Evolutionary conservation across 108 stramenopile species (phyloP).

Genomic region (Pseudonitzschia delicatissima): DNA sequence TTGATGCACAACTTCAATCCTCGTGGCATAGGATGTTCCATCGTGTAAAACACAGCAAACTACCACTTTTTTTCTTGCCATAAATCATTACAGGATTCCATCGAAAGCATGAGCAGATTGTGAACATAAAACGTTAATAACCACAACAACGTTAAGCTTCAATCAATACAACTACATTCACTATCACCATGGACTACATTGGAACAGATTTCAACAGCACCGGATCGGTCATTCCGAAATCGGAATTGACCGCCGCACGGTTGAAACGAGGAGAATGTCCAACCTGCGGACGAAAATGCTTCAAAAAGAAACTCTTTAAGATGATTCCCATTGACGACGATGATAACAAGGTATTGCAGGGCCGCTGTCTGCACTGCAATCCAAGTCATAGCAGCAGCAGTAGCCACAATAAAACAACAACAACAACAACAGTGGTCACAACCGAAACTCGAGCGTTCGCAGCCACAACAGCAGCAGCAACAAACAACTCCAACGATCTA

Average conservation of each 20-base stretch:
- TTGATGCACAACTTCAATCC: too few relatives aligned
- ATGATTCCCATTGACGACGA: conserved; percentile 55
- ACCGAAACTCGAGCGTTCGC: neutral
- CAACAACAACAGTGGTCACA: conserved; percentile 1
- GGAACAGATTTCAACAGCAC: conserved; percentile 64
- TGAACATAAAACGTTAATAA: too few relatives aligned
- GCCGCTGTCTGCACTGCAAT: conserved; percentile 64
- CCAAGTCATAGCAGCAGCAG: conserved; percentile 17
- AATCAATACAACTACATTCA: neutral
- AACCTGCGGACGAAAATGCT: conserved; percentile 69
- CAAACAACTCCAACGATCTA: neutral
- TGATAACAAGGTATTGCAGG: conserved; percentile 55
- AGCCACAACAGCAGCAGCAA: conserved; percentile 6
- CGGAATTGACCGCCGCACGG: conserved; percentile 51
- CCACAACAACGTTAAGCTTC: neutral
- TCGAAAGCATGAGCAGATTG: too few relatives aligned
- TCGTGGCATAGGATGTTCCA: too few relatives aligned
- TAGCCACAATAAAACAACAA: neutral
- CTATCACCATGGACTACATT: conserved; percentile 47
- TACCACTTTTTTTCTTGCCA: too few relatives aligned
- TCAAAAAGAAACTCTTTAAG: conserved; percentile 72
- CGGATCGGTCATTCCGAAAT: conserved; percentile 61
- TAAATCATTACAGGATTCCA: too few relatives aligned
- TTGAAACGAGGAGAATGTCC: conserved; percentile 68
- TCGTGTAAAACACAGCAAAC: too few relatives aligned